These are phyloP conservation scores for Pseudopyrenochaeta lycopersici DNA, from an alignment of 2,329 filamentous ascomycete genomes.

Conservation along the genomic window DNA sequence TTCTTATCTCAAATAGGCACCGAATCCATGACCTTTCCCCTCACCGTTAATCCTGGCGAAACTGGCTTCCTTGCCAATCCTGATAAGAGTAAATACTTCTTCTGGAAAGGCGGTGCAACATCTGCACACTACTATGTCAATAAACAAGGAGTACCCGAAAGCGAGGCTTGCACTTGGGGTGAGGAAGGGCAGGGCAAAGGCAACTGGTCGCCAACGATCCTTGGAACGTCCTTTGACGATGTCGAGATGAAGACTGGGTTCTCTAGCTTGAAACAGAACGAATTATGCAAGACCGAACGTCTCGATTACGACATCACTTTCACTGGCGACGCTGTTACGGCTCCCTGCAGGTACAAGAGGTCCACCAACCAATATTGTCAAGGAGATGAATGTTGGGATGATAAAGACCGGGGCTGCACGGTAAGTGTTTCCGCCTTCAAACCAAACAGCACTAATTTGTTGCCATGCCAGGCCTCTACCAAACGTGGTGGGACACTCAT, in stretches of 20 bases:
- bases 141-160: constrained; percentile 72
- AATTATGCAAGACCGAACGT: constrained; percentile 71
- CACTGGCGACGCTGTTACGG: constrained; percentile 67
- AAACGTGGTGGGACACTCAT: constrained; percentile 33
- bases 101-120: constrained; percentile 76
- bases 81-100: constrained; percentile 75
- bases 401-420: constrained; percentile 74
- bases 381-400: constrained; percentile 52
- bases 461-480: constrained; percentile 27
- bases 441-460: not conserved
- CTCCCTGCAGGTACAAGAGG: constrained; percentile 68
- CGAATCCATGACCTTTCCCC: constrained; percentile 85
- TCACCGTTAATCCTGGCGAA: constrained; percentile 68
- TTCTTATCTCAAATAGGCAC: constrained; percentile 58
- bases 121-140: constrained; percentile 98
- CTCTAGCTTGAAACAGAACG: constrained; percentile 86
- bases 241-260: constrained; percentile 66
- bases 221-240: constrained; percentile 76
- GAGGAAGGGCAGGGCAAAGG: constrained; percentile 67
- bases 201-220: constrained; percentile 88
- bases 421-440: constrained; percentile 62
- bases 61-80: constrained; percentile 77
- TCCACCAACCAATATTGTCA: constrained; percentile 70
- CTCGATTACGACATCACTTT: constrained; percentile 85
- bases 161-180: constrained; percentile 81